phyloP scores from a whole-genome alignment of 805 yeast species.

The Yarrowia keelungensis region DNA sequence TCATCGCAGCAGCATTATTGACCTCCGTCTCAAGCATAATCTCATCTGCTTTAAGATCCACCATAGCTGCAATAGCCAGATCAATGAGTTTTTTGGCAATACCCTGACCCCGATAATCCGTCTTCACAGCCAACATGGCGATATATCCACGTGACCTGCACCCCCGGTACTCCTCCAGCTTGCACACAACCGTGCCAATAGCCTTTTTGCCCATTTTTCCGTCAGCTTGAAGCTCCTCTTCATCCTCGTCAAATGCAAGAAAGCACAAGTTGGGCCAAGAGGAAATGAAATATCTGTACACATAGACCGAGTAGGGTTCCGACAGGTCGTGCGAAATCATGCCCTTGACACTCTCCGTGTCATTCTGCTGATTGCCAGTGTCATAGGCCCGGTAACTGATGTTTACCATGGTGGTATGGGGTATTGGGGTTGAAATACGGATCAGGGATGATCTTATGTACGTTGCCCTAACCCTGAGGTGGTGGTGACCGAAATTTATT shows the following conservation, averaged over 20 bases:
- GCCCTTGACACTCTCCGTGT: slow-evolving; percentile 49
- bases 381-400: slow-evolving; percentile 44
- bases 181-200: slow-evolving; percentile 86
- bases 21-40: slow-evolving; percentile 94
- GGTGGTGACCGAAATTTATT: no score
- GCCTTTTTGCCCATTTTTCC: slow-evolving; percentile 38
- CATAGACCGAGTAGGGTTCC: slow-evolving; percentile 94
- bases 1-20: slow-evolving; percentile 71
- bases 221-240: slow-evolving; percentile 40
- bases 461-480: no score
- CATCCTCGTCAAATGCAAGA: slow-evolving; percentile 54
- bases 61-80: slow-evolving; percentile 69
- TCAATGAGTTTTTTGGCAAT: slow-evolving; percentile 78
- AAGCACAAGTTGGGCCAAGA: slow-evolving; percentile 89
- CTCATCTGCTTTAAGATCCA: slow-evolving; percentile 75
- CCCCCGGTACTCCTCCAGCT: slow-evolving; percentile 76
- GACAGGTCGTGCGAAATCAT: slow-evolving; percentile 77
- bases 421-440: no score
- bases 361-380: slow-evolving; percentile 45
- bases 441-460: no score
- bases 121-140: slow-evolving; percentile 92
- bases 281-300: slow-evolving; percentile 85
- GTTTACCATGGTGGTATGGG: not conserved
- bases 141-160: slow-evolving; percentile 86
- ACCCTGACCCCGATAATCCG: slow-evolving; percentile 73